Percentiles rank a stretch among this genome's conserved stretches.
Evolutionary conservation across 2,329 filamentous ascomycete genomes (phyloP).

Genomic region (Helotiales sp.): DNA sequence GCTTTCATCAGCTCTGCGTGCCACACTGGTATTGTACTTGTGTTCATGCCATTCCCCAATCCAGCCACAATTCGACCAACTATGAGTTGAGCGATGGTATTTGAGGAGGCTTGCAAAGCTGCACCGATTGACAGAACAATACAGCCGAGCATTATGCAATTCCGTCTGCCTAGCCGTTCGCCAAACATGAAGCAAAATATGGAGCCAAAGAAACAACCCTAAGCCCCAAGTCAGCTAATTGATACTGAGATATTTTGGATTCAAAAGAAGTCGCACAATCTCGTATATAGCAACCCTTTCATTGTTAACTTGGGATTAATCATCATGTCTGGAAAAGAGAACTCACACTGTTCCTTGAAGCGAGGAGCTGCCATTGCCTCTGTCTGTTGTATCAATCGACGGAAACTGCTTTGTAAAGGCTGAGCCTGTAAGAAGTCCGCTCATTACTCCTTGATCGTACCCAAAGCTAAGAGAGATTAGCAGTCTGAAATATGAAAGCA

Average conservation of each 20-base stretch:
- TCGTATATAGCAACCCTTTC: background rate
- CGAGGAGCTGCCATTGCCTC: slow-evolving; percentile 40
- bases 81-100: slow-evolving; percentile 42
- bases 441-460: background rate
- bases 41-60: slow-evolving; percentile 47
- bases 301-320: background rate
- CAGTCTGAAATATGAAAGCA: no score
- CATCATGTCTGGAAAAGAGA: background rate
- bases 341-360: slow-evolving; percentile 44
- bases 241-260: background rate
- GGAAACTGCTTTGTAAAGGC: background rate
- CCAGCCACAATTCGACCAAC: slow-evolving; percentile 46
- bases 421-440: background rate
- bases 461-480: background rate
- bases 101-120: slow-evolving; percentile 40
- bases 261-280: background rate
- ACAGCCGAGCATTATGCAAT: slow-evolving; percentile 5
- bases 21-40: slow-evolving; percentile 49
- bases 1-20: slow-evolving; percentile 45
- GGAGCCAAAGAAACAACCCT: background rate
- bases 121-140: slow-evolving; percentile 19
- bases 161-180: slow-evolving; percentile 32
- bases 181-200: background rate
- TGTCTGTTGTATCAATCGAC: background rate
- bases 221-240: no score